Evolutionary conservation across 2,329 filamentous ascomycete species (phyloP).

Genomic region (Fusarium metavorans): DNA sequence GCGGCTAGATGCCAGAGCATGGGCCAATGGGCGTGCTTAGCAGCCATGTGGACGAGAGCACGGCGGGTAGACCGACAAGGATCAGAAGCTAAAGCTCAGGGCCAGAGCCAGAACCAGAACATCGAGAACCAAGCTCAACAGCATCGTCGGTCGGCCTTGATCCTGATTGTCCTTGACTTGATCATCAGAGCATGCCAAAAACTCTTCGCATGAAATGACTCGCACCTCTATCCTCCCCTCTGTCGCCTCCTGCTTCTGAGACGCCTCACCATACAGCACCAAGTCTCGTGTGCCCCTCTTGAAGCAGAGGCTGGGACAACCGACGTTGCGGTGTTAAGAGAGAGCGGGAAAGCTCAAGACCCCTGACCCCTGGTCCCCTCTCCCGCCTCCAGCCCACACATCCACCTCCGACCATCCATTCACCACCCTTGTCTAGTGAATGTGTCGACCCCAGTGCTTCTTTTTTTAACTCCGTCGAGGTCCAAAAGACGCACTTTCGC

Average conservation of each 20-base stretch:
- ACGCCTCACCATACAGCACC: constrained; percentile 9
- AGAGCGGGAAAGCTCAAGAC: constrained; percentile 5
- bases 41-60: constrained; percentile 28
- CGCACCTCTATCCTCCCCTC: not conserved
- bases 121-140: constrained; percentile 16
- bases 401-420: constrained; percentile 11
- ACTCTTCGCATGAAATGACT: not conserved
- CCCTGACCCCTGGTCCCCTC: constrained; percentile 26
- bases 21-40: constrained; percentile 50
- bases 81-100: constrained; percentile 5
- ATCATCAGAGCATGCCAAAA: not conserved
- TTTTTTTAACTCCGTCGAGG: constrained; percentile 30
- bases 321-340: constrained; percentile 31
- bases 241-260: constrained; percentile 16
- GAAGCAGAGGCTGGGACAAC: constrained; percentile 37
- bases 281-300: constrained; percentile 23
- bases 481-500: not conserved
- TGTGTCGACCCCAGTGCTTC: not conserved
- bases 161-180: not conserved
- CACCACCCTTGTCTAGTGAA: not conserved
- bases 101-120: constrained; percentile 13
- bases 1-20: constrained; percentile 53
- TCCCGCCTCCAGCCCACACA: constrained; percentile 25
- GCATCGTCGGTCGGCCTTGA: constrained; percentile 11
- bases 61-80: constrained; percentile 25